Percentiles rank a stretch among this genome's conserved stretches.
Evolutionary conservation across 2,329 filamentous ascomycete genomes (phyloP).

Genomic region (Fusarium coffeatum): DNA sequence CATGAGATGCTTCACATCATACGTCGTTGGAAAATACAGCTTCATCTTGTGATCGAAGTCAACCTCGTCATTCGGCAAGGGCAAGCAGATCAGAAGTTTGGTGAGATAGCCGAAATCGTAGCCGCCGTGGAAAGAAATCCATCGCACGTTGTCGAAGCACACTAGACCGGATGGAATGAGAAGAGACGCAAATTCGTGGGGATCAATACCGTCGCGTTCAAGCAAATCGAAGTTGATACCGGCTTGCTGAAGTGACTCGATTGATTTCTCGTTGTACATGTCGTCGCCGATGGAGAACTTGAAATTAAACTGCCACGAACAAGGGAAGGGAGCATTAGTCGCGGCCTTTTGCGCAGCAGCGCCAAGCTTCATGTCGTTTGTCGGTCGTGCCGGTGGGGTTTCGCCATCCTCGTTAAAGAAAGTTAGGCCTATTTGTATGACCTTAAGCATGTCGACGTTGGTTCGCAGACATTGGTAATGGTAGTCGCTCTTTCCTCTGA

Average conservation of each 20-base stretch:
- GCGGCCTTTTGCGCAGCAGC: conserved; percentile 55
- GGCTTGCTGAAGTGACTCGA: conserved; percentile 87
- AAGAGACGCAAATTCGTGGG: conserved; percentile 86
- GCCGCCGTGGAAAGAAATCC: conserved; percentile 97
- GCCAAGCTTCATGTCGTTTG: conserved; percentile 55
- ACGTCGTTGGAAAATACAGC: conserved; percentile 91
- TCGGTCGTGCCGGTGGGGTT: conserved; percentile 77
- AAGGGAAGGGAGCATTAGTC: conserved; percentile 71
- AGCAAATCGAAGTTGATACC: conserved; percentile 92
- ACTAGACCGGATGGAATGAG: conserved; percentile 93
- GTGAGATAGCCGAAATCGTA: conserved; percentile 99
- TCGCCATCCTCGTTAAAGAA: conserved; percentile 93
- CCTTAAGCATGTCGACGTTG: conserved; percentile 96
- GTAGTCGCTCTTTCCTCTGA: conserved; percentile 95
- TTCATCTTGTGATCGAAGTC: conserved; percentile 91
- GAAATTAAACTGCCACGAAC: conserved; percentile 99
- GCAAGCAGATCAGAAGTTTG: conserved; percentile 87
- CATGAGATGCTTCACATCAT: conserved; percentile 98
- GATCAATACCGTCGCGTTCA: conserved; percentile 90
- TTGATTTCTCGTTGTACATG: conserved; percentile 97
- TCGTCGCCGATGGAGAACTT: conserved; percentile 93
- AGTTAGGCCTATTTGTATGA: conserved; percentile 96
- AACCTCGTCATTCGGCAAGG: conserved; percentile 87
- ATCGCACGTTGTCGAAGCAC: conserved; percentile 87
- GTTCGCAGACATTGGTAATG: conserved; percentile 98